Evolutionary conservation across 73 alveolate species (phyloP).

Genomic region (Paramecium bursaria): DNA sequence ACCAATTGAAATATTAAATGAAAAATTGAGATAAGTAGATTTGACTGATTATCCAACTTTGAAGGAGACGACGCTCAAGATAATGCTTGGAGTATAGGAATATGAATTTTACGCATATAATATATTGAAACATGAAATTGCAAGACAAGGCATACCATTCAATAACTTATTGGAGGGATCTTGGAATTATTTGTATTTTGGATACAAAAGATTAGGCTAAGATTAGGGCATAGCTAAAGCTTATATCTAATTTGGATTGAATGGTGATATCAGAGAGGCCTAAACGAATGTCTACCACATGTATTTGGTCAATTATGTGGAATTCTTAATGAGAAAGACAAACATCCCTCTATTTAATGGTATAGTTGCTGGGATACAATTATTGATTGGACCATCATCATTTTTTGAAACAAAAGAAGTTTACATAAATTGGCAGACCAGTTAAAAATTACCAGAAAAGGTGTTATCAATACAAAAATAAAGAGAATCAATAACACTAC

Average conservation of each 20-base stretch:
- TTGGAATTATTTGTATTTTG: conserved; percentile 41
- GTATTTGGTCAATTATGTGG: conserved; percentile 1
- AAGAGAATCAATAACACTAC: background rate
- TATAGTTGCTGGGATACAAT: background rate
- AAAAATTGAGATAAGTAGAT: background rate
- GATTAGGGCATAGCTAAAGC: conserved; percentile 55
- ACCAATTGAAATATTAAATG: background rate
- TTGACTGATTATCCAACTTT: conserved; percentile 1
- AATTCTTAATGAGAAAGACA: conserved; percentile 27
- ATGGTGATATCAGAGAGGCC: conserved; percentile 25
- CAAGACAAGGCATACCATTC: background rate
- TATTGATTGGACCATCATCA: conserved; percentile 20
- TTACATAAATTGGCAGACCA: background rate
- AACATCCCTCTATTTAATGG: conserved; percentile 40
- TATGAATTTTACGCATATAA: conserved; percentile 32
- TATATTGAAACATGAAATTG: background rate
- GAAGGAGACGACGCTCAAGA: conserved; percentile 29
- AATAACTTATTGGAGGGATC: conserved; percentile 42
- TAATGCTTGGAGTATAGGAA: background rate
- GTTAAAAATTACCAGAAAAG: background rate
- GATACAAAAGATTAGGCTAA: conserved; percentile 15
- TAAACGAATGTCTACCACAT: background rate
- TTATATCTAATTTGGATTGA: conserved; percentile 32
- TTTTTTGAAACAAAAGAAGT: background rate
- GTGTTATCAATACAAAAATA: background rate